Base-by-base conservation (phyloP, 768 basidiomycete species). In the Russula compacta region DNA sequence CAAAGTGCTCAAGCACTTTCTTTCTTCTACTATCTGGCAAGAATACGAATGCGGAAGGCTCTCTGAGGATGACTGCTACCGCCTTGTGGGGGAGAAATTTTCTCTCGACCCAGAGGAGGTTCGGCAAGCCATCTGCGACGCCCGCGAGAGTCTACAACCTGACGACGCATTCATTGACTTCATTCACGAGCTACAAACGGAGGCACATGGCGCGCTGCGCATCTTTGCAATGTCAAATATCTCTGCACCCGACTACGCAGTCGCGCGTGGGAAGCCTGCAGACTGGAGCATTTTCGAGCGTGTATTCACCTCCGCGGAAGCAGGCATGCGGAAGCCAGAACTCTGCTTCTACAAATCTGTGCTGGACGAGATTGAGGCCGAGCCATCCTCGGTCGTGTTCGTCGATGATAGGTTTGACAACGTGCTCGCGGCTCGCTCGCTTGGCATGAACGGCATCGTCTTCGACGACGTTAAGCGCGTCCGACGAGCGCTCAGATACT, bases 191-290 rank as follows among this genome's bases (percentile, higher is more conserved):
- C 71, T 83, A 44, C 79, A 79, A 62, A 61, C 65, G 6, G 71
- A 76, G 58, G 72, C 73, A 2, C 58, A 70, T 11, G 71, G 69
- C 19, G 56, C 67, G 6, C 68, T 81, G 1, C 73, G 69, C 14
- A 74, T 83, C 39, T 81, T 77, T 54, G 82, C 81, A 36, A 81
- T 83, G 79, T 82, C 81, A 39, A 84, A 84, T 69, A 83, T 84
- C 32, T 81, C 82, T 17, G 64, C 72, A 0, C 79, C 80, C 9
- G 82, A 83, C 64, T 81, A 76, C 65, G 72, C 72, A 43, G 72
- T 78, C 3, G 73, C 83, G 15, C 75, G 70, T 48, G 74, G 70
- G n/a, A 80, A 75, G 38, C 69, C 73, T 4, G 79, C 73, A 9
- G 77, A 80, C 60, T 83, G 79, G 78, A 70, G 71, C 0, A 72